Evolutionary conservation across 441 rosid species (phyloP), one percentile per base, ranked within the genome.

Genomic region (Pelargonium citronellum): DNA sequence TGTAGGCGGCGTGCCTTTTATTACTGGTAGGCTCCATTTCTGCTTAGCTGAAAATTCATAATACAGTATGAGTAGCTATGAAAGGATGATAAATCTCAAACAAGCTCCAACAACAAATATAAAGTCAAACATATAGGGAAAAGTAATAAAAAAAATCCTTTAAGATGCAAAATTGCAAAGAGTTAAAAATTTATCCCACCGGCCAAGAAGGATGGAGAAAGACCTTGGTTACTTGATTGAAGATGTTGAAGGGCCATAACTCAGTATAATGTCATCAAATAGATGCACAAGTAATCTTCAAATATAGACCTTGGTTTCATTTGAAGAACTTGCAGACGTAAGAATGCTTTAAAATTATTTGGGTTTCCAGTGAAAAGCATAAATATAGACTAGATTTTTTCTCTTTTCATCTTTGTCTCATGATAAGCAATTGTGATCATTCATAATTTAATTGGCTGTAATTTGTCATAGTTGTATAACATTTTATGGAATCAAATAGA

Each of bases 1-100:
- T 69, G 79, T 69, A 17, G 99, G 98, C 0, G 91, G 95, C 3
- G 74, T 78, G 76, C 98, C 97, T 72, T 83, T 87, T 66, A 87
- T 79, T 43, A 64, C 69, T n/a, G 96, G 97, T 77, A 83, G 91
- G 76, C 88, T 85, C 99, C 99, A 95, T 69, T 78, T 79, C 81
- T 85, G 95, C 66, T 71, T 84, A 69, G 80, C 99, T 95, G 87
- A 80, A 77, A 75, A 74, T 67, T 78, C 65, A 61, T 51, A 65
- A 62, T 61, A 66, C 67, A 67, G 49, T 41, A 75, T 68, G 72
- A 57, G 62, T 7, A 57, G 17, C 62, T 57, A 57, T 39, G 20
- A 8, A 57, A 17, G 24, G 24, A 57, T 16, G 4, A 57, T 57
- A 19, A 57, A 16, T 57, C 16, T 57, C 62, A 57, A 57, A 57